phyloP scores from a whole-genome alignment of 1,139 yeast genomes.

The Saccharomyces hybrid region DNA sequence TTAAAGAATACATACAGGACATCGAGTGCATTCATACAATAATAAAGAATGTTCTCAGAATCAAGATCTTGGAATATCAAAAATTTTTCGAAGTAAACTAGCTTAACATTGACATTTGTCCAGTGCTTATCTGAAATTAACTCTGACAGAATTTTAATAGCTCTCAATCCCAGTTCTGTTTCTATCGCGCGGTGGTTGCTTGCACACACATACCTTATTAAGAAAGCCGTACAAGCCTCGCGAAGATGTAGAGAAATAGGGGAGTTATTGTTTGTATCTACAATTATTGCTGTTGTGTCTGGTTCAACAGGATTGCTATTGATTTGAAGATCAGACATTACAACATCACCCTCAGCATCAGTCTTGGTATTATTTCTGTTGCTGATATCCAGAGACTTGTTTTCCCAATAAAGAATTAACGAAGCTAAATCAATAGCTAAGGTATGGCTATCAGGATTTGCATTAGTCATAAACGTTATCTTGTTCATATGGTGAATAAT shows the following conservation, averaged over 20 bases:
- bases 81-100: slow-evolving; percentile 80
- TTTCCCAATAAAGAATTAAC: slow-evolving; percentile 79
- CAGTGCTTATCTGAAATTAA: slow-evolving; percentile 66
- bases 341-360: slow-evolving; percentile 28
- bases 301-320: not conserved
- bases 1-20: slow-evolving; percentile 80
- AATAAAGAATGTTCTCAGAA: slow-evolving; percentile 50
- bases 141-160: slow-evolving; percentile 65
- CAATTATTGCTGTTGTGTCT: slow-evolving; percentile 1
- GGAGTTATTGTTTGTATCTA: slow-evolving; percentile 9
- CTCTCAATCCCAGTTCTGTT: slow-evolving; percentile 72
- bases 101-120: slow-evolving; percentile 80
- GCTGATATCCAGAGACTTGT: slow-evolving; percentile 32
- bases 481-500: slow-evolving; percentile 92
- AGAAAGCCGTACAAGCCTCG: slow-evolving; percentile 86
- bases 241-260: slow-evolving; percentile 70
- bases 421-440: slow-evolving; percentile 88
- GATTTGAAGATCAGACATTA: slow-evolving; percentile 14
- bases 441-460: slow-evolving; percentile 73
- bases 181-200: slow-evolving; percentile 82
- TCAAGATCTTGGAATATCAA: slow-evolving; percentile 70
- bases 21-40: slow-evolving; percentile 84
- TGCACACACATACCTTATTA: slow-evolving; percentile 81
- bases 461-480: slow-evolving; percentile 70
- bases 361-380: slow-evolving; percentile 18